Percentiles rank a stretch among this genome's conserved stretches.
Conservation (phyloP, 2,329 filamentous ascomycete genomes). For the Xylaria sp. region DNA sequence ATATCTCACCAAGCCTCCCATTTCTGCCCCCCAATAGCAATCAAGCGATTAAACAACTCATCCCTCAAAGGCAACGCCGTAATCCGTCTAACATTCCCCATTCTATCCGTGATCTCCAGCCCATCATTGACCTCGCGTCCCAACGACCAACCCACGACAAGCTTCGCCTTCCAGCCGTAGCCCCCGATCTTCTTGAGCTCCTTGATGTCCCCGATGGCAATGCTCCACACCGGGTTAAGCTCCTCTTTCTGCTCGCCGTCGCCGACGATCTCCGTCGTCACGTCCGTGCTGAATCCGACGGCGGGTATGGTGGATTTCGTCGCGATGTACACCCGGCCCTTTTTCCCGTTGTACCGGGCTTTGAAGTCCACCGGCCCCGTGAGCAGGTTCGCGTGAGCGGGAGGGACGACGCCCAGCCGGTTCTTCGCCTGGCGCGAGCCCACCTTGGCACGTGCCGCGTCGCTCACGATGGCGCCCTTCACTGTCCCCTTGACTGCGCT, state of each 20-base stretch:
- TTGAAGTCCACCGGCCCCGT: slow-evolving; percentile 82
- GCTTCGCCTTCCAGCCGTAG: slow-evolving; percentile 84
- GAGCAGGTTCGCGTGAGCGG: slow-evolving; percentile 55
- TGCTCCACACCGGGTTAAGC: slow-evolving; percentile 72
- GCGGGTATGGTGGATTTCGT: slow-evolving; percentile 74
- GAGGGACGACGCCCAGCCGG: slow-evolving; percentile 75
- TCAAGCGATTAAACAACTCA: slow-evolving; percentile 82
- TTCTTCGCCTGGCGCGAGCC: slow-evolving; percentile 73
- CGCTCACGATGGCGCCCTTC: slow-evolving; percentile 76
- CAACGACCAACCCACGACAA: slow-evolving; percentile 83
- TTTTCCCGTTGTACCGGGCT: slow-evolving; percentile 74
- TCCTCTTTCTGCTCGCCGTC: slow-evolving; percentile 62
- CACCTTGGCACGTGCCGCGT: slow-evolving; percentile 74
- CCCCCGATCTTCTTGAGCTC: slow-evolving; percentile 85
- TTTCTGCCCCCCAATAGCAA: slow-evolving; percentile 82
- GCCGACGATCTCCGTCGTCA: slow-evolving; percentile 57
- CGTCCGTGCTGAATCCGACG: slow-evolving; percentile 72
- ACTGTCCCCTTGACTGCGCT: slow-evolving; percentile 76
- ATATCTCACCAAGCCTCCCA: slow-evolving; percentile 77
- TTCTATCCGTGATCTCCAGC: slow-evolving; percentile 71
- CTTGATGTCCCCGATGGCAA: slow-evolving; percentile 75
- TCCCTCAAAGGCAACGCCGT: slow-evolving; percentile 79
- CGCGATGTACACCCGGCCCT: slow-evolving; percentile 77
- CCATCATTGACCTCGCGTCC: slow-evolving; percentile 80
- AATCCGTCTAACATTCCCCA: slow-evolving; percentile 67